These are phyloP conservation scores for Nannizziopsis barbatae DNA, from an alignment of 2,329 filamentous ascomycete genomes.

Conservation along the genomic window DNA sequence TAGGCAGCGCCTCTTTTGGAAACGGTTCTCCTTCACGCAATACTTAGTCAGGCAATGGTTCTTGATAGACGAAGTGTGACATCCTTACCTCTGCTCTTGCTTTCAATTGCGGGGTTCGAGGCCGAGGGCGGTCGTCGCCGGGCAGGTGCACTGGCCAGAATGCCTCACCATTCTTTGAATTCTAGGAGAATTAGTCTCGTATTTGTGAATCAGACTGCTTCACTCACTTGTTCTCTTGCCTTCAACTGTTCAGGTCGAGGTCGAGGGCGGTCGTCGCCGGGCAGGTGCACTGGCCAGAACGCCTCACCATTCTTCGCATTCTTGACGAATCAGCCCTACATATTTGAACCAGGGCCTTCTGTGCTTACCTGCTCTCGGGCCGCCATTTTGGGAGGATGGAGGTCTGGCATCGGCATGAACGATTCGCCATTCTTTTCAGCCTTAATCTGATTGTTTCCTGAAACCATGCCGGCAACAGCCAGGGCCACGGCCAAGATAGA, in stretches of 20 bases:
- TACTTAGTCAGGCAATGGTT: not conserved
- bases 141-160: not conserved
- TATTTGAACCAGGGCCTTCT: not conserved
- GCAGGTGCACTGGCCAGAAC: not conserved
- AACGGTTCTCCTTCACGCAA: not conserved
- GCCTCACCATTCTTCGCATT: not conserved
- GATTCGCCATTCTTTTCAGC: not conserved
- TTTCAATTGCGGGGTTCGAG: too few relatives aligned
- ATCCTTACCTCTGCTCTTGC: not conserved
- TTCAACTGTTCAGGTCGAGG: too few relatives aligned
- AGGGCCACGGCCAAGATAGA: not conserved
- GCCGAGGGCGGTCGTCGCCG: too few relatives aligned
- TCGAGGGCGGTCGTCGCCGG: too few relatives aligned
- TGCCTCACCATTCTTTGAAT: not conserved
- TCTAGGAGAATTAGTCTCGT: not conserved
- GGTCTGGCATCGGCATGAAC: not conserved
- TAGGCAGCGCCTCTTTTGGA: not conserved
- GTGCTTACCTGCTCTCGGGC: not conserved
- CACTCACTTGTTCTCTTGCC: not conserved
- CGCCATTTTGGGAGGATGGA: not conserved
- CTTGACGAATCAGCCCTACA: not conserved
- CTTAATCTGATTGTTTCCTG: not conserved
- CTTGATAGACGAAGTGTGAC: too few relatives aligned
- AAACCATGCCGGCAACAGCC: constrained; percentile 1
- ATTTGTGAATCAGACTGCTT: not conserved